Evolutionary conservation across 179 eudicot species (phyloP).

Genomic region (Beta corolliflora): DNA sequence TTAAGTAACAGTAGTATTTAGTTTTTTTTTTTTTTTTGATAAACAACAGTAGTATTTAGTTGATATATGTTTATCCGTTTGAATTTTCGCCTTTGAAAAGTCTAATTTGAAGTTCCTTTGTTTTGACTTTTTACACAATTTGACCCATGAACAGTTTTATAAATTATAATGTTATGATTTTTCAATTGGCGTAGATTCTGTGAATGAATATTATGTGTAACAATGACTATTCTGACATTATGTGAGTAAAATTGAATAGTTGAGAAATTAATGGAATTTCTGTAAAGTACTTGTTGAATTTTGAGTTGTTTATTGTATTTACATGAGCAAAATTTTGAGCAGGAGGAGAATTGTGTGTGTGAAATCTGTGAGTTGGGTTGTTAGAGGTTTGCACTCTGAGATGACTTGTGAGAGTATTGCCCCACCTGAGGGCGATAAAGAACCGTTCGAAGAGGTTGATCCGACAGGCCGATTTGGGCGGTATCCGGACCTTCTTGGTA

Average conservation of each 20-base stretch:
- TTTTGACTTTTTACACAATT: neutral
- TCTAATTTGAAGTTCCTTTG: neutral
- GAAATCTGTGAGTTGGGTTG: neutral
- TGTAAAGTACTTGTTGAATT: neutral
- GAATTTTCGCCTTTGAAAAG: neutral
- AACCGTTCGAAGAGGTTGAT: conserved; percentile 74
- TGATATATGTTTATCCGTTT: neutral
- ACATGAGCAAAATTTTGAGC: neutral
- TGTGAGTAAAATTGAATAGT: neutral
- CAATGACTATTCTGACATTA: neutral
- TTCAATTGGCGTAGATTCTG: too few relatives aligned
- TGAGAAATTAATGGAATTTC: neutral
- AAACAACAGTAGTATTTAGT: too few relatives aligned
- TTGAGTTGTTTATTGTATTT: neutral
- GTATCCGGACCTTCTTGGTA: conserved; percentile 67
- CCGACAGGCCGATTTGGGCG: conserved; percentile 82
- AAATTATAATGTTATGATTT: neutral
- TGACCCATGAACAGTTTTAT: neutral
- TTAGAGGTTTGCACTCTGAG: neutral
- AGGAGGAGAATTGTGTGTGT: neutral
- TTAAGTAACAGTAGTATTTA: too few relatives aligned
- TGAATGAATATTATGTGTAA: too few relatives aligned
- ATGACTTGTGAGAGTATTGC: conserved; percentile 51
- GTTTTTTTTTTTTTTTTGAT: too few relatives aligned
- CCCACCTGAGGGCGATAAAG: conserved; percentile 46